These are phyloP conservation scores for Cyclostephanos tholiformis DNA, from an alignment of 108 stramenopile species.

Conservation along the genomic window DNA sequence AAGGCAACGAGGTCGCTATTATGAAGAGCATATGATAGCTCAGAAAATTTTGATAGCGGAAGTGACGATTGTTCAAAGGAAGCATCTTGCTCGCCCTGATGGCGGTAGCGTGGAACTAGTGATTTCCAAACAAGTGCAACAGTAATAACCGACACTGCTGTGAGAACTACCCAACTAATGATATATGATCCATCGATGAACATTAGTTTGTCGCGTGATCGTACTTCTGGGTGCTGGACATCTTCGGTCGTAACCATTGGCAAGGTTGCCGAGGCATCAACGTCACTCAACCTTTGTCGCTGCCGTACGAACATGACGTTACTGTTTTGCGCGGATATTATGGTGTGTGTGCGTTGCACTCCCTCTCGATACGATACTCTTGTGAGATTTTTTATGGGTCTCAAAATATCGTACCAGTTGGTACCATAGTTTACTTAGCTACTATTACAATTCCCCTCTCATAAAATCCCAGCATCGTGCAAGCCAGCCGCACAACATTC, in stretches of 20 bases:
- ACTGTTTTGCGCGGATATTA: too few relatives aligned
- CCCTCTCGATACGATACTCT: too few relatives aligned
- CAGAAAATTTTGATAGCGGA: constrained; percentile 56
- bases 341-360: too few relatives aligned
- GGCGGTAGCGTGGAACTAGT: not conserved
- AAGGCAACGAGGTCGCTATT: constrained; percentile 63
- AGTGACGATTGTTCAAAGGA: constrained; percentile 4
- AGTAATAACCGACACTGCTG: not conserved
- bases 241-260: not conserved
- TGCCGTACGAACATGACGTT: not conserved
- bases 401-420: too few relatives aligned
- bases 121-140: not conserved
- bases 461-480: too few relatives aligned
- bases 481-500: too few relatives aligned
- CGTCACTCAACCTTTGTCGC: not conserved
- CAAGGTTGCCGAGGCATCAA: not conserved
- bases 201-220: not conserved
- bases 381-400: too few relatives aligned
- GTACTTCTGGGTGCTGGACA: not conserved
- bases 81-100: not conserved
- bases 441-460: too few relatives aligned
- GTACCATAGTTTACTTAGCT: too few relatives aligned
- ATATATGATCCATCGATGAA: not conserved
- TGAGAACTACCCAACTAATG: not conserved
- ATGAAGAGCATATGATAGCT: constrained; percentile 57